A percentile compares a stretch with the other conserved stretches of the same genome.
These are phyloP conservation scores for Coniochaeta prunicola DNA, from an alignment of 2,329 filamentous ascomycete genomes.

Conservation along the genomic window DNA sequence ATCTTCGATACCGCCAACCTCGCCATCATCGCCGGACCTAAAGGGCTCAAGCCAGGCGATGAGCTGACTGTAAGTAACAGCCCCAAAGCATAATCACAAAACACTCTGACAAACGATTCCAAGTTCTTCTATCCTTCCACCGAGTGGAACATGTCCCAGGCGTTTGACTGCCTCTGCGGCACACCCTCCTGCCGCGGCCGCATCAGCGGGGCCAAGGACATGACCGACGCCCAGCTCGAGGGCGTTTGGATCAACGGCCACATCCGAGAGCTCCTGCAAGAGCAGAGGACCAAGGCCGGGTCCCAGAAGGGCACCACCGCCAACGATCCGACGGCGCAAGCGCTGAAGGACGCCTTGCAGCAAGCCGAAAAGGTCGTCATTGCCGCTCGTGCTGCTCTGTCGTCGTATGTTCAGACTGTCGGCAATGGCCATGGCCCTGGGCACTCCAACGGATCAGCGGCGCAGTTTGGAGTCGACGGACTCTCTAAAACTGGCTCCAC, in stretches of 20 bases:
- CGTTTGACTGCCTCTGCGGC: slow-evolving; percentile 60
- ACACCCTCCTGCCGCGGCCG: slow-evolving; percentile 49
- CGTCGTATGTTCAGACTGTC: slow-evolving; percentile 23
- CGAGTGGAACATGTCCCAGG: slow-evolving; percentile 68
- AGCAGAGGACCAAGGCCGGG: slow-evolving; percentile 19
- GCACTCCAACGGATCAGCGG: neutral
- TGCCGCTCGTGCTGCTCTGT: slow-evolving; percentile 34
- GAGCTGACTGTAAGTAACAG: slow-evolving; percentile 46
- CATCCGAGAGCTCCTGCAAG: slow-evolving; percentile 48
- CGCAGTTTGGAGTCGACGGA: slow-evolving; percentile 5
- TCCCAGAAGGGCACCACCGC: slow-evolving; percentile 7
- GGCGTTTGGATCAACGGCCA: slow-evolving; percentile 56
- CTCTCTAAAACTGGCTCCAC: slow-evolving; percentile 9
- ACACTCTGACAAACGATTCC: neutral
- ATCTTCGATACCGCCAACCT: slow-evolving; percentile 53
- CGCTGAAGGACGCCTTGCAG: slow-evolving; percentile 33
- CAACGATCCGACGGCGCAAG: slow-evolving; percentile 31
- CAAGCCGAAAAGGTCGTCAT: slow-evolving; percentile 41
- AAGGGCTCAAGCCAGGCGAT: slow-evolving; percentile 46
- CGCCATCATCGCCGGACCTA: slow-evolving; percentile 50
- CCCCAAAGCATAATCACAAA: neutral
- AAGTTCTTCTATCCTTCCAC: slow-evolving; percentile 70
- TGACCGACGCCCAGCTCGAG: slow-evolving; percentile 44
- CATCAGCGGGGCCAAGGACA: slow-evolving; percentile 57
- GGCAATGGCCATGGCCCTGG: neutral